Base-by-base conservation (phyloP, 169 alveolate genomes). In the Eimeria sp. region DNA sequence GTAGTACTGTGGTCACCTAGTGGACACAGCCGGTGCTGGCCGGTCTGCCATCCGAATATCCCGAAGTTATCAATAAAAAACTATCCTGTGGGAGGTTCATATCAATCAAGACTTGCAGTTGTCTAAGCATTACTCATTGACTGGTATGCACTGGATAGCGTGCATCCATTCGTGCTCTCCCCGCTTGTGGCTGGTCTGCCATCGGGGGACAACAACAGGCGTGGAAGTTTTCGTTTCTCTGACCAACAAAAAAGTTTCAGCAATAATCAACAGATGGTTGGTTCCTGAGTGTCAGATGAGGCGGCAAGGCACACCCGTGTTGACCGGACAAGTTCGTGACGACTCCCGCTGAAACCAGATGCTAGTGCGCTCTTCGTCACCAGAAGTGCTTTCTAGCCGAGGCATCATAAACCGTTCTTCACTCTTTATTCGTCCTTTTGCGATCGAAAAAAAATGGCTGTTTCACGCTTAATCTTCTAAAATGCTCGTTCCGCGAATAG, bases 1-100 rank as follows among this genome's bases (percentile, higher is more conserved):
- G 27, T 16, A 54, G 3, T 72, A 34, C 82, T 72, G 82, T 72
- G 82, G 82, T 72, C 82, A 72, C 82, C 82, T 72, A 72, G 18
- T 72, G 54, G 82, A 72, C 82, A 72, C 82, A 72, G 54, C 27
- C 4, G 82, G 54, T 14, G 82, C 14, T 72, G 54, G 82, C 82
- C 51, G 51, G 16, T 72, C 13, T 30, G 54, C 27, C 13, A 7
- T 40, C 82, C 82, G 82, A 43, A 34, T 72, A 72, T 34, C 40
- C 51, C 54, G 30, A 10, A 72, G 82, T 0, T 49, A 27, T 14
- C 82, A 72, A 18, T 16, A 72, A 34, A 72, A 72, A 72, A 34
- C 40, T 10, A 72, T 14, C 30, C 30, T 72, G n/a, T n/a, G n/a
- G 30, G 30, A 72, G 16, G 25, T 34, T 72, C 16, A 72, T 7